Evolutionary conservation across 2,329 filamentous ascomycete species (phyloP), one percentile per base, ranked within the genome.

Genomic region (Hypoxylon sp.): DNA sequence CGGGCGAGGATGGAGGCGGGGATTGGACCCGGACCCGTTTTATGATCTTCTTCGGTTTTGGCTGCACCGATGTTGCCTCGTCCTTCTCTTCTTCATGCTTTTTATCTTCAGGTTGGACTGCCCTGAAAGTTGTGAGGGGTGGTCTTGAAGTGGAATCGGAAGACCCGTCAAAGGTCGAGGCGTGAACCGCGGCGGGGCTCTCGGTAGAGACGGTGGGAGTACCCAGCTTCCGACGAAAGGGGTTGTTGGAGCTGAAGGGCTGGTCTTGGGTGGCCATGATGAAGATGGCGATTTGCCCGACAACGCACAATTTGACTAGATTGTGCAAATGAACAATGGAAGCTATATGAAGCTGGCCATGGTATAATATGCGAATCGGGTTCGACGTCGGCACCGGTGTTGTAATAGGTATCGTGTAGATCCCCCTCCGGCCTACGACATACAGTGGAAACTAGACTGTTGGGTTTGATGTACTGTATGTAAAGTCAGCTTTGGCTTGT

Each of bases 21-120:
- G 88, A 90, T 75, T 90, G 85, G 8, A 91, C 86, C 74, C 90
- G 88, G 67, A 92, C 90, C 74, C 88, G 91, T 80, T 92, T 91
- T 66, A 87, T 84, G 42, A 88, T 82, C 82, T 86, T 92, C 78
- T 77, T 78, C 8, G 77, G 78, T 59, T 73, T 74, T 47, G 70
- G 63, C 53, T 75, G 74, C 46, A 75, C 59, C 2, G 76, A 54
- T 22, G 67, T 44, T 78, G 77, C 71, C 80, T 85, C 72, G 8
- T 71, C 71, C 35, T 42, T 44, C 22, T 42, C 53, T 19, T 54
- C 61, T 63, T 63, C 17, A 29, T 44, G 66, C 42, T 75, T 63
- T 78, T 82, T 71, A 75, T 79, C 39, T 67, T 76, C 31, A 75
- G 78, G 74, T 24, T 77, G 76, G 46, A 71, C 71, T 22, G 79